A percentile compares a stretch with the other conserved stretches of the same genome.
Evolutionary conservation across 2,329 filamentous ascomycete species (phyloP).

Genomic region (Clonostachys rosea): DNA sequence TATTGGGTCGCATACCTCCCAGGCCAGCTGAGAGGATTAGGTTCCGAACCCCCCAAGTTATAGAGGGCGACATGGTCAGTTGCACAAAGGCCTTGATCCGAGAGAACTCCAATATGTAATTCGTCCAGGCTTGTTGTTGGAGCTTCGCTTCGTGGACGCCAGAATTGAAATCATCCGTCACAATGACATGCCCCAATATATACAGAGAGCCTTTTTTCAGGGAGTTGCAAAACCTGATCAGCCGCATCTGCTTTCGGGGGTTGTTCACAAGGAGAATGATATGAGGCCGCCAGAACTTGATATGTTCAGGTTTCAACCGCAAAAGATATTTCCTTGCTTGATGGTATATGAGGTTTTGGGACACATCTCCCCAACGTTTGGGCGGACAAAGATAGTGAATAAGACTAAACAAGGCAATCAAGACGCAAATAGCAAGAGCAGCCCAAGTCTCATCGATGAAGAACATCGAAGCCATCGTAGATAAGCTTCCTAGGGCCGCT

Average conservation of each 20-base stretch:
- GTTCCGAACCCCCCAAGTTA: conserved; percentile 83
- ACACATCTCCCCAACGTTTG: conserved; percentile 87
- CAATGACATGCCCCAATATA: conserved; percentile 82
- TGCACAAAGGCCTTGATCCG: conserved; percentile 89
- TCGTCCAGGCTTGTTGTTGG: conserved; percentile 79
- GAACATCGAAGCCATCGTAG: conserved; percentile 80
- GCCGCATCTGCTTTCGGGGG: conserved; percentile 72
- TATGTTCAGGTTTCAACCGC: conserved; percentile 79
- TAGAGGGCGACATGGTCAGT: conserved; percentile 73
- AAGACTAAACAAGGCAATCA: conserved; percentile 74
- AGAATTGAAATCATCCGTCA: conserved; percentile 74
- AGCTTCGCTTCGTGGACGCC: conserved; percentile 77
- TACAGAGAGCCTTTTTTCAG: conserved; percentile 85
- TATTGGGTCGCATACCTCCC: conserved; percentile 85
- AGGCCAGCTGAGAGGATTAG: conserved; percentile 76
- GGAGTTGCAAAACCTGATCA: conserved; percentile 89
- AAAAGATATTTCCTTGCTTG: conserved; percentile 86
- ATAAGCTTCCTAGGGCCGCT: conserved; percentile 67
- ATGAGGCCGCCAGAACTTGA: conserved; percentile 90
- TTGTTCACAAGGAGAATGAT: conserved; percentile 82
- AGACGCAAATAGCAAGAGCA: conserved; percentile 65
- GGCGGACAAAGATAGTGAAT: conserved; percentile 84
- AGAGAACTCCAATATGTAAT: conserved; percentile 77
- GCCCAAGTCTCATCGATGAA: conserved; percentile 84
- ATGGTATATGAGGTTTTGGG: conserved; percentile 79